Evolutionary conservation across 2,329 filamentous ascomycete species (phyloP).

Genomic region (Colletotrichum liaoningense): DNA sequence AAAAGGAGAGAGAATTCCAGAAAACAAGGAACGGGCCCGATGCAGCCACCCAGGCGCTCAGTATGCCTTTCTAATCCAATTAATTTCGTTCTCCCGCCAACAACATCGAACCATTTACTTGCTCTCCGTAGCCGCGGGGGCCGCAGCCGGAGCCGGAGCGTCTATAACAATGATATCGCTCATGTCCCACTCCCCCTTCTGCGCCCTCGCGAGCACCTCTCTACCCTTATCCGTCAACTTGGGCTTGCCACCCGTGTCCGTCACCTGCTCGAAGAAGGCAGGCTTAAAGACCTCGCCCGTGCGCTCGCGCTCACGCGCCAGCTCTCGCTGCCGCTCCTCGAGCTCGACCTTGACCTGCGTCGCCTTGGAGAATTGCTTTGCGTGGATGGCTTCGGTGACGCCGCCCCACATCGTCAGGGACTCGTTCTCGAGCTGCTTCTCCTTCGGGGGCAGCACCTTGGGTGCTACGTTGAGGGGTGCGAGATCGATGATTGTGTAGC

Average conservation of each 20-base stretch:
- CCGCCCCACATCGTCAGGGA: conserved; percentile 87
- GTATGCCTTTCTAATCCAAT: not conserved
- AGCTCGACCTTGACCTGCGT: conserved; percentile 91
- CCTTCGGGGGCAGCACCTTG: conserved; percentile 82
- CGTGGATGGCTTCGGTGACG: conserved; percentile 86
- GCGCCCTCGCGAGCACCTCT: conserved; percentile 62
- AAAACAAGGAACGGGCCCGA: not conserved
- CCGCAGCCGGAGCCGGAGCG: not conserved
- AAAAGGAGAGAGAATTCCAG: not conserved
- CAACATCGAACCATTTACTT: not conserved
- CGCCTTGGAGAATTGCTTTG: conserved; percentile 86
- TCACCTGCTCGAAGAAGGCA: conserved; percentile 81
- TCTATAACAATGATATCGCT: conserved; percentile 51
- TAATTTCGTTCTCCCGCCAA: not conserved
- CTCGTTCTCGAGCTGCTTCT: conserved; percentile 88
- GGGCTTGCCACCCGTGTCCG: conserved; percentile 66
- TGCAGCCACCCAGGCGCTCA: conserved; percentile 6
- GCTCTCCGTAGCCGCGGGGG: not conserved
- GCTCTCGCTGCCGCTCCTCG: conserved; percentile 88
- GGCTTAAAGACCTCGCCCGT: conserved; percentile 80
- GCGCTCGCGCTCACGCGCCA: conserved; percentile 82
- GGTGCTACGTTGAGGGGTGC: conserved; percentile 82
- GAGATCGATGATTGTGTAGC: conserved; percentile 86
- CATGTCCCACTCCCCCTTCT: conserved; percentile 64
- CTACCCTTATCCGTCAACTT: conserved; percentile 66